A percentile compares a stretch with the other conserved stretches of the same genome.
These are phyloP conservation scores for Ramaria rubella DNA, from an alignment of 768 basidiomycete species.

Conservation along the genomic window DNA sequence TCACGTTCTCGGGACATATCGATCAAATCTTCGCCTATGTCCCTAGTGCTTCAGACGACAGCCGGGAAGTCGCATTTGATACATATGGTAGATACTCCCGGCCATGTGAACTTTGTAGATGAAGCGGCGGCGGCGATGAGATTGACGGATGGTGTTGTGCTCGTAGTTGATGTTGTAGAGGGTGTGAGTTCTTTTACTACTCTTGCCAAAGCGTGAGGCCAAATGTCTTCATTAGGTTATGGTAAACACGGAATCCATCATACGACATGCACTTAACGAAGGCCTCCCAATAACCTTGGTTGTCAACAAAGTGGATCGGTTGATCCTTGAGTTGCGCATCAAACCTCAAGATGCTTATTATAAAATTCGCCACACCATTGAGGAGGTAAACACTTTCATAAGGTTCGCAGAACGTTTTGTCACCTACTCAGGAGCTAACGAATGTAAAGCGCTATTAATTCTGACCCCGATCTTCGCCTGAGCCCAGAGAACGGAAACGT, in stretches of 20 bases:
- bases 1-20: conserved; percentile 87
- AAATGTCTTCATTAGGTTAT: conserved; percentile 54
- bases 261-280: conserved; percentile 88
- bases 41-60: conserved; percentile 77
- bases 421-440: not conserved
- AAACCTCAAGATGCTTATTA: conserved; percentile 96
- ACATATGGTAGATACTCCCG: conserved; percentile 94
- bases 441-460: conserved; percentile 62
- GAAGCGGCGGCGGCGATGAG: conserved; percentile 88
- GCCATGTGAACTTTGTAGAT: conserved; percentile 98
- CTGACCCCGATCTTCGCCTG: conserved; percentile 78
- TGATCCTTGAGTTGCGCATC: conserved; percentile 93
- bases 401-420: conserved; percentile 44
- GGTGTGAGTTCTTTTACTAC: conserved; percentile 52
- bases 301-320: conserved; percentile 95
- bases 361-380: conserved; percentile 98
- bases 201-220: conserved; percentile 4
- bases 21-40: conserved; percentile 96
- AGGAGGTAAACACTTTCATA: conserved; percentile 96
- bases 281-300: conserved; percentile 84
- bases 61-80: conserved; percentile 88
- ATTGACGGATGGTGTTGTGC: conserved; percentile 80
- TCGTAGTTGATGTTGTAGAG: conserved; percentile 98
- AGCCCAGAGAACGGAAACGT: conserved; percentile 97
- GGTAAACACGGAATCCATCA: conserved; percentile 84